Evolutionary conservation across 129 eudicot species (phyloP), one percentile per base, ranked within the genome.

Genomic region (Chrysanthemum lavandulifolium): DNA sequence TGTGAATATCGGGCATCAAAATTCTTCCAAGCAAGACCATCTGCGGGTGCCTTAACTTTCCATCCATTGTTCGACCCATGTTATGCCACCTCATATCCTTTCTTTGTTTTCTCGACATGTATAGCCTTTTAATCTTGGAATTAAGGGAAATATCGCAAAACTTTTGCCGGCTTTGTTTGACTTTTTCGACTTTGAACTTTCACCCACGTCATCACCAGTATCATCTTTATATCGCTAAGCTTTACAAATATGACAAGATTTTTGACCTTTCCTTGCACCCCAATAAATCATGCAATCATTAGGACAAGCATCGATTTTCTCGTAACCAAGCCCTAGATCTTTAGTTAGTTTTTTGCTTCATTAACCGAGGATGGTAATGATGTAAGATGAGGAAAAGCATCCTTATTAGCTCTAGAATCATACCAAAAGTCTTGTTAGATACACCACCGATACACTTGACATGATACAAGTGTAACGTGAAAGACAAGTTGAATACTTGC

Each of bases 401-500:
- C 68, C 52, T 14, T 64, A 64, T 10, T 31, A 64, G 68, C 51
- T 64, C 51, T 64, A 64, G 23, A 10, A 64, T 5, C 68, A 61
- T 61, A 6, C 47, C 10, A 12, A 61, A 61, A 29, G 47, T 1
- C 47, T 61, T 61, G 47, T 61, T 61, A 3, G 67, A 61, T 27
- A 61, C 31, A 13, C 47, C 67, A 61, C 66, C 47, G 3, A 61
- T 27, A 27, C 48, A 61, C 13, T 61, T 61, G 47, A 61, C 13
- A 11, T 61, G 67, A 61, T 61, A 61, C 18, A 64, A 36, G 13
- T 64, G 68, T 64, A 64, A n/a, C 14, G 68, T 63, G 19, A 63
- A 63, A 2, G 68, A 63, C 10, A 63, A 63, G 4, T 63, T 63
- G 4, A 29, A 63, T 63, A 63, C 19, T 63, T 63, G 68, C 68